Evolutionary conservation across 2,329 filamentous ascomycete genomes (phyloP).

Genomic region (Colletotrichum phormii): DNA sequence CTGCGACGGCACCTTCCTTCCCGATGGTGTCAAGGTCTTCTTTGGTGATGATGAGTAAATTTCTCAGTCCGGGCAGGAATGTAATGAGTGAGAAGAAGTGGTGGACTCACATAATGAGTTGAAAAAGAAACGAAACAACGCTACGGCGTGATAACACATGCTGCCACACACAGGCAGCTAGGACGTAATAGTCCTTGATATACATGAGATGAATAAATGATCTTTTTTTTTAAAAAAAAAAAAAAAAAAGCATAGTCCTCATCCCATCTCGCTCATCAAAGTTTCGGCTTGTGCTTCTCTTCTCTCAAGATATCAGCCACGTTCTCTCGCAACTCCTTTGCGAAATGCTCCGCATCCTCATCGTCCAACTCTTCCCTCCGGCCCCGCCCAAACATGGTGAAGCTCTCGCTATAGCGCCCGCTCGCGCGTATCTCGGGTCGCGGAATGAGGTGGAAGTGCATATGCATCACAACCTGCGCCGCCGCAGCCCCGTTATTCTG

Average conservation of each 20-base stretch:
- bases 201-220: constrained; percentile 30
- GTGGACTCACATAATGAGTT: constrained; percentile 28
- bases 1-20: constrained; percentile 79
- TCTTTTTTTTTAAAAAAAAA: background rate
- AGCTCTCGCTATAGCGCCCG: constrained; percentile 69
- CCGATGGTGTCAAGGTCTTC: constrained; percentile 76
- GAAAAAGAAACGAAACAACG: constrained; percentile 20
- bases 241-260: background rate
- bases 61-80: background rate
- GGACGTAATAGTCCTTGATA: constrained; percentile 9
- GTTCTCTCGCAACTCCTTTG: constrained; percentile 62
- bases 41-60: constrained; percentile 82
- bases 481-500: constrained; percentile 94
- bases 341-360: constrained; percentile 74
- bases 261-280: constrained; percentile 52
- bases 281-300: constrained; percentile 47
- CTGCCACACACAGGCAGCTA: background rate
- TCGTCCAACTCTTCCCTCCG: constrained; percentile 80
- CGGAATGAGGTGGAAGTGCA: constrained; percentile 95
- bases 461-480: constrained; percentile 91
- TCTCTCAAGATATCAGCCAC: constrained; percentile 58
- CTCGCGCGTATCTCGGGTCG: constrained; percentile 74
- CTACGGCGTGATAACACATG: constrained; percentile 6
- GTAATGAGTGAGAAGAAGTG: constrained; percentile 7
- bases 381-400: constrained; percentile 86